Evolutionary conservation across 495 filamentous ascomycete species (phyloP).

Genomic region (Aspergillus bertholletiae): DNA sequence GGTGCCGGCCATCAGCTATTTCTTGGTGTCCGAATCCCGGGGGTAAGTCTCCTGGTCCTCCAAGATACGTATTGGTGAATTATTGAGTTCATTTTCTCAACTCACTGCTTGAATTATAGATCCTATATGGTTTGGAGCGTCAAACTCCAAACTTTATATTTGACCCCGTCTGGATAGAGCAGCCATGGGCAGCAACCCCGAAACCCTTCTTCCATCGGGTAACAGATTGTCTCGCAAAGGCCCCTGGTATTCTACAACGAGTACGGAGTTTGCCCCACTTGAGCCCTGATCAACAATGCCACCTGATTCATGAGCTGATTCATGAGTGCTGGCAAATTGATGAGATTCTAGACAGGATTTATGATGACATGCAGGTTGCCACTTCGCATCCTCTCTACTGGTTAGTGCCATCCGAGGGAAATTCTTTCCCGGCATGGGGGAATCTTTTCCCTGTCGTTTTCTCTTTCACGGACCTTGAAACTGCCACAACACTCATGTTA

Average conservation of each 20-base stretch:
- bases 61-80: too few relatives aligned
- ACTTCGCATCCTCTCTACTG: background rate
- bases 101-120: too few relatives aligned
- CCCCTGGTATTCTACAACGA: slow-evolving; percentile 19
- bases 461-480: slow-evolving; percentile 21
- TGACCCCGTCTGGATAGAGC: slow-evolving; percentile 22
- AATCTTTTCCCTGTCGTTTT: slow-evolving; percentile 29
- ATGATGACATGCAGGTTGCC: slow-evolving; percentile 16
- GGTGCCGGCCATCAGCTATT: slow-evolving; percentile 29
- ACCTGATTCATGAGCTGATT: slow-evolving; percentile 9
- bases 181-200: slow-evolving; percentile 19
- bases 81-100: too few relatives aligned
- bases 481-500: slow-evolving; percentile 26
- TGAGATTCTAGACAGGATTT: slow-evolving; percentile 18
- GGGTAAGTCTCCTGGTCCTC: too few relatives aligned
- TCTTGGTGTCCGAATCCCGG: background rate
- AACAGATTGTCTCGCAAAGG: slow-evolving; percentile 22
- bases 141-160: slow-evolving; percentile 17
- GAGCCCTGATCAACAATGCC: slow-evolving; percentile 3
- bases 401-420: too few relatives aligned
- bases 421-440: slow-evolving; percentile 7
- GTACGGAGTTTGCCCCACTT: slow-evolving; percentile 11
- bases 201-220: slow-evolving; percentile 24
- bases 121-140: too few relatives aligned
- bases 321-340: slow-evolving; percentile 25